These are phyloP conservation scores for Cicer arietinum DNA, from an alignment of 306 rosid species.

Conservation along the genomic window DNA sequence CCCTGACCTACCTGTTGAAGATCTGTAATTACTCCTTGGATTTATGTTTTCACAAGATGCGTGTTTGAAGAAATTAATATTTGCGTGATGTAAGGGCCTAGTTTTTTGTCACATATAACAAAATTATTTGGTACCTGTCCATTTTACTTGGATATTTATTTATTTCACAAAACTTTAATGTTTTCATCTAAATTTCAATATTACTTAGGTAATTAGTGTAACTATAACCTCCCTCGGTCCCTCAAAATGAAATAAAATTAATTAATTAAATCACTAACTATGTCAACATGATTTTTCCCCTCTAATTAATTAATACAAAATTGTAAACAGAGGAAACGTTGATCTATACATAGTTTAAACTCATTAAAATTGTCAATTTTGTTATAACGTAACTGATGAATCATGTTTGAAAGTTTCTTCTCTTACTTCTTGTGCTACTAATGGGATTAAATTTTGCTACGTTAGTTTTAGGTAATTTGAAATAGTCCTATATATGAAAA, in stretches of 20 bases:
- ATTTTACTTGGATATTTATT: background rate
- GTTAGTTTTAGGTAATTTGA: conserved; percentile 49
- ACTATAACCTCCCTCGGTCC: too few species aligned
- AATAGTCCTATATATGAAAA: conserved; percentile 47
- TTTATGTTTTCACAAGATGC: conserved; percentile 46
- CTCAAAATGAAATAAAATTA: background rate
- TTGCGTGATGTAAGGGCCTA: conserved; percentile 27
- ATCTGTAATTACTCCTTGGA: conserved; percentile 24
- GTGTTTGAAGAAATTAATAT: conserved; percentile 31
- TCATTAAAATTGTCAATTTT: conserved; percentile 46
- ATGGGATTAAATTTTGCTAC: conserved; percentile 40
- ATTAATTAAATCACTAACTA: background rate
- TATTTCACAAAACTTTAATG: background rate
- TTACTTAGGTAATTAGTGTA: too few species aligned
- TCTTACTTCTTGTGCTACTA: conserved; percentile 12
- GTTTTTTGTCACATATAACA: conserved; percentile 20
- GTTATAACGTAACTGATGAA: conserved; percentile 31
- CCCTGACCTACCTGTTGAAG: conserved; percentile 39
- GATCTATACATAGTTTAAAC: background rate
- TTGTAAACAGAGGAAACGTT: too few species aligned
- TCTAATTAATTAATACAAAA: background rate
- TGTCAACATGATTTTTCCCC: background rate
- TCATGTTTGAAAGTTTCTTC: conserved; percentile 49
- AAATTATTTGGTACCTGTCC: background rate
- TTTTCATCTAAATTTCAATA: too few species aligned